Evolutionary conservation across 306 rosid genomes (phyloP).

Genomic region (Cyclanthera cordifolia): DNA sequence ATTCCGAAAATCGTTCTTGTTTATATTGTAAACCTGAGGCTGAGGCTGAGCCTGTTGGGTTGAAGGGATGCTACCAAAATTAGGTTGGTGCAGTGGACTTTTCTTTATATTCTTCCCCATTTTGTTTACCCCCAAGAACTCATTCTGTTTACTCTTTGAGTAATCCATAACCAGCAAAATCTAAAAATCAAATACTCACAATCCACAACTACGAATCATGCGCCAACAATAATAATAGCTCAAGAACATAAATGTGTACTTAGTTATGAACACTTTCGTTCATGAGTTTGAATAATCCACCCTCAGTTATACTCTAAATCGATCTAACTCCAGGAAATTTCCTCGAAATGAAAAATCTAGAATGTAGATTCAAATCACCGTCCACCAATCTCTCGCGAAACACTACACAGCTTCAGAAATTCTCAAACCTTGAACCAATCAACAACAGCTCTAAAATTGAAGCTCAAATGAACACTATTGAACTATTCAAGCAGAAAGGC

Average conservation of each 20-base stretch:
- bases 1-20: conserved; percentile 85
- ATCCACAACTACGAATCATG: not conserved
- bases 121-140: conserved; percentile 77
- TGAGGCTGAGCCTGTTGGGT: conserved; percentile 94
- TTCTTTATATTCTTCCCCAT: conserved; percentile 82
- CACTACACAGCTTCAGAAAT: not conserved
- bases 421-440: no score
- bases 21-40: conserved; percentile 91
- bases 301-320: no score
- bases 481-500: not conserved
- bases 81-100: conserved; percentile 83
- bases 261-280: no score
- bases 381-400: not conserved
- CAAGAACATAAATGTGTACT: no score
- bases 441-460: not conserved
- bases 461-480: not conserved
- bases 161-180: conserved; percentile 46
- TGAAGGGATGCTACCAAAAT: conserved; percentile 44
- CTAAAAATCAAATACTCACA: conserved; percentile 1
- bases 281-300: no score
- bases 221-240: no score
- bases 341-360: not conserved
- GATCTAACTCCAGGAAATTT: not conserved
- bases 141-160: conserved; percentile 51
- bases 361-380: not conserved